Conservation (phyloP, 108 stramenopile genomes). For the Skeletonema tropicum region DNA sequence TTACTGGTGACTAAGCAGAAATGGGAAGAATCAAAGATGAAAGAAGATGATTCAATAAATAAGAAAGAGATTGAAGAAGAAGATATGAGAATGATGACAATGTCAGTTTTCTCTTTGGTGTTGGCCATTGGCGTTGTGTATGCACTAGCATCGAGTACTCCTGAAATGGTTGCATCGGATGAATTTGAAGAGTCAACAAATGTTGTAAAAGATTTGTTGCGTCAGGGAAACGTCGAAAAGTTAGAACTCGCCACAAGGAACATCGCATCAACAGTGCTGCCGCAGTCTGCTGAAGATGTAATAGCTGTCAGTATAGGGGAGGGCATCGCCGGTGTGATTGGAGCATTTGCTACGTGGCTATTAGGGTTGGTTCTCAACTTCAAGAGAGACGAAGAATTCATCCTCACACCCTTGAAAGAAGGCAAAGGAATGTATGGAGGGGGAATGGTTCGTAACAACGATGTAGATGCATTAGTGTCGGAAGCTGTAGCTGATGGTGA, state of each 20-base stretch:
- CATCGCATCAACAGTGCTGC: constrained; percentile 59
- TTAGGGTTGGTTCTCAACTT: constrained; percentile 35
- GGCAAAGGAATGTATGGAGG: neutral
- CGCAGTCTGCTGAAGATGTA: constrained; percentile 66
- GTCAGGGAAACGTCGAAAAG: constrained; percentile 19
- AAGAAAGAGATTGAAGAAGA: constrained; percentile 6
- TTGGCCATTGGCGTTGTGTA: constrained; percentile 49
- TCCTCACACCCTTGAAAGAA: constrained; percentile 5
- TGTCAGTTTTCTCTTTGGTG: constrained; percentile 45
- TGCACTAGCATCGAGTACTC: constrained; percentile 40
- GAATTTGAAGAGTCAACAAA: constrained; percentile 25
- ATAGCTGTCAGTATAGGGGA: constrained; percentile 76
- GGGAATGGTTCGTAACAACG: neutral
- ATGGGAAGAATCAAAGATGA: constrained; percentile 6
- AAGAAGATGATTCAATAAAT: constrained; percentile 5
- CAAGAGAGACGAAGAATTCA: constrained; percentile 13
- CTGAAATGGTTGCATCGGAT: constrained; percentile 22
- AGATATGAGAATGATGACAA: constrained; percentile 50
- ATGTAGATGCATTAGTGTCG: constrained; percentile 29
- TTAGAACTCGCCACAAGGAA: constrained; percentile 47
- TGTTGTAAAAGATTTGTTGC: constrained; percentile 13
- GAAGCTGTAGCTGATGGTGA: constrained; percentile 80
- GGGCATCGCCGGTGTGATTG: constrained; percentile 68
- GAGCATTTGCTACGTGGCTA: constrained; percentile 49
- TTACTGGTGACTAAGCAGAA: constrained; percentile 25